phyloP scores from a whole-genome alignment of 331 rosid genomes.

The Ulmus americana region DNA sequence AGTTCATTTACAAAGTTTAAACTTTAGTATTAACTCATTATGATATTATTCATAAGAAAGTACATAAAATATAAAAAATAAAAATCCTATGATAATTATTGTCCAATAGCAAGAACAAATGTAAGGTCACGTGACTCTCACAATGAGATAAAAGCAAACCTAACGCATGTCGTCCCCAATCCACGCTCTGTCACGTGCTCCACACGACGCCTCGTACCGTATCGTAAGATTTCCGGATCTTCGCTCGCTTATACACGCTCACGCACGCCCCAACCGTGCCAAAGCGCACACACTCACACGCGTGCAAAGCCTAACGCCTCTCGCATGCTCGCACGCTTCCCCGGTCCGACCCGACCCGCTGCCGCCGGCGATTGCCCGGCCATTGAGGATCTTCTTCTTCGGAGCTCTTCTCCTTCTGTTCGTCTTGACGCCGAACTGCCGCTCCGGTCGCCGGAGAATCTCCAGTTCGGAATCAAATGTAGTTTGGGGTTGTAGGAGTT shows the following conservation, averaged over 20 bases:
- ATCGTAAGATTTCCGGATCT: neutral
- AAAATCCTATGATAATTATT: too few relatives aligned
- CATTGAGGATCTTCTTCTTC: neutral
- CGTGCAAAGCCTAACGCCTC: conserved; percentile 35
- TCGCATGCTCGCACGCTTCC: conserved; percentile 60
- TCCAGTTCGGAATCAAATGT: neutral
- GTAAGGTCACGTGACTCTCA: too few relatives aligned
- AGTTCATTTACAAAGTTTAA: too few relatives aligned
- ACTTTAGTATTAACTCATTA: too few relatives aligned
- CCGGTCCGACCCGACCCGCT: conserved; percentile 33
- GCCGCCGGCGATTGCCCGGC: conserved; percentile 25
- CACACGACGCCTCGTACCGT: too few relatives aligned
- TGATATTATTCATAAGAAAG: too few relatives aligned
- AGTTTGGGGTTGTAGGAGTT: conserved; percentile 12
- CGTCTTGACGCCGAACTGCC: conserved; percentile 15
- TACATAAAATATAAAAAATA: too few relatives aligned
- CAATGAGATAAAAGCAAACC: too few relatives aligned
- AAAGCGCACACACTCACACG: conserved; percentile 47
- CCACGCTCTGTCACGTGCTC: too few relatives aligned
- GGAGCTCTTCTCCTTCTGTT: conserved; percentile 4
- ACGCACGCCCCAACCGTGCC: conserved; percentile 67
- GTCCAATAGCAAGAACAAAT: too few relatives aligned
- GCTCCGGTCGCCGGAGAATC: conserved; percentile 39
- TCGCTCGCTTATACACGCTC: conserved; percentile 14
- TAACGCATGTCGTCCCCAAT: too few relatives aligned